Conservation (phyloP, 1,139 yeast species). For the Zygosaccharomyces sapae region DNA sequence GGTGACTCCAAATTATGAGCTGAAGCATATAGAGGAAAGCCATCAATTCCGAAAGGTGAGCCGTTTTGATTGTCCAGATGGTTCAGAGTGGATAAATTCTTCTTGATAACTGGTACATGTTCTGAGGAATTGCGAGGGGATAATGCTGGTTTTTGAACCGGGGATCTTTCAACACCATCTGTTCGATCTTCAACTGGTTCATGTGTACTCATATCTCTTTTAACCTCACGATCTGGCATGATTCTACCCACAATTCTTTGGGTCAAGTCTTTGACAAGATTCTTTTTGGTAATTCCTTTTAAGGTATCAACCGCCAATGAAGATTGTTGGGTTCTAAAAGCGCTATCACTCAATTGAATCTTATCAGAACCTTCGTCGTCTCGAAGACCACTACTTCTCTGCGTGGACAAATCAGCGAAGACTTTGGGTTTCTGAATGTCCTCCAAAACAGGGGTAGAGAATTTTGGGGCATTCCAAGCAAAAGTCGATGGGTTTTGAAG, state of each 20-base stretch:
- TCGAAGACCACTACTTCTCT: neutral
- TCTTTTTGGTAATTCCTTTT: conserved; percentile 26
- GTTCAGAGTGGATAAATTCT: conserved; percentile 14
- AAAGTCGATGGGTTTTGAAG: conserved; percentile 13
- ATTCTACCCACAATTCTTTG: conserved; percentile 24
- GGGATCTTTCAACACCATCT: neutral
- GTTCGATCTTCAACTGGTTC: neutral
- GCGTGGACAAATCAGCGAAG: conserved; percentile 18
- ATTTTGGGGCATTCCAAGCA: conserved; percentile 28
- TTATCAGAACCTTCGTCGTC: conserved; percentile 7
- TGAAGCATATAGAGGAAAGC: conserved; percentile 11
- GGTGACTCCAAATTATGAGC: conserved; percentile 11
- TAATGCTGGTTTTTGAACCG: neutral
- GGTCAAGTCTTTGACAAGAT: conserved; percentile 24
- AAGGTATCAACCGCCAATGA: conserved; percentile 32
- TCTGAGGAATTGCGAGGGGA: neutral
- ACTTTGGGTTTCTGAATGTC: conserved; percentile 25
- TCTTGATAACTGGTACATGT: conserved; percentile 17
- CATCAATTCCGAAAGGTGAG: conserved; percentile 1
- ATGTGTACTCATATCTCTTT: conserved; percentile 5
- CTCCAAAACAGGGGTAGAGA: conserved; percentile 26
- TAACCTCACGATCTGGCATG: conserved; percentile 18
- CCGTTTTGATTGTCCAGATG: conserved; percentile 3
- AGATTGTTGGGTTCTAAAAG: conserved; percentile 6
- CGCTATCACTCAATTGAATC: conserved; percentile 1